These are phyloP conservation scores for Triticum urartu DNA, from an alignment of 176 grass and related monocot species.

Conservation along the genomic window DNA sequence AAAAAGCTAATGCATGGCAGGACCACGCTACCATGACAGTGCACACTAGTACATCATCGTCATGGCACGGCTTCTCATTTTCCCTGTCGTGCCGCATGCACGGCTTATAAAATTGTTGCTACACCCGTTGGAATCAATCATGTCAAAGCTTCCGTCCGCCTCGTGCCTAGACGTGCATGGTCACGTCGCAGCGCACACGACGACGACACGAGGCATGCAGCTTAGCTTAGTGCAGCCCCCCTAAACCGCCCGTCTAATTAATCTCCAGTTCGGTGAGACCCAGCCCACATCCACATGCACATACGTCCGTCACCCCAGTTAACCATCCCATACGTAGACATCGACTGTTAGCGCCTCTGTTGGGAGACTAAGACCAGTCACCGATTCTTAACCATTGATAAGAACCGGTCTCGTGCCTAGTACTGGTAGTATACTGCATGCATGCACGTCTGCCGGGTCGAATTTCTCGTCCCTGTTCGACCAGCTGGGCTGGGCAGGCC, in stretches of 20 bases:
- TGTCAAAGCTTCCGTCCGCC: background rate
- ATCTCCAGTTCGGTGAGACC: background rate
- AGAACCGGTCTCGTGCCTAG: background rate
- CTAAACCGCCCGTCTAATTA: background rate
- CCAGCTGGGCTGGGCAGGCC: background rate
- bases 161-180: constrained; percentile 23
- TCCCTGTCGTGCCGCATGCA: background rate
- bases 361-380: background rate
- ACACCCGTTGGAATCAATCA: background rate
- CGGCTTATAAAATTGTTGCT: background rate
- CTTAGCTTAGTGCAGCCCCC: background rate
- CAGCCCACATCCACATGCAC: background rate
- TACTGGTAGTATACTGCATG: background rate
- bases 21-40: constrained; percentile 6
- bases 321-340: background rate
- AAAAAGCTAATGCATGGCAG: constrained; percentile 29
- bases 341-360: background rate
- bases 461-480: background rate
- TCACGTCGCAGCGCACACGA: constrained; percentile 19
- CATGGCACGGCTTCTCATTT: background rate
- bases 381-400: background rate
- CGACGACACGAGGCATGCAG: background rate
- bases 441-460: background rate
- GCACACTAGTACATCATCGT: constrained; percentile 8
- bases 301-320: background rate